Percentiles rank a stretch among this genome's conserved stretches.
Evolutionary conservation across 495 filamentous ascomycete genomes (phyloP).

Genomic region (Aspergillus hancockii): DNA sequence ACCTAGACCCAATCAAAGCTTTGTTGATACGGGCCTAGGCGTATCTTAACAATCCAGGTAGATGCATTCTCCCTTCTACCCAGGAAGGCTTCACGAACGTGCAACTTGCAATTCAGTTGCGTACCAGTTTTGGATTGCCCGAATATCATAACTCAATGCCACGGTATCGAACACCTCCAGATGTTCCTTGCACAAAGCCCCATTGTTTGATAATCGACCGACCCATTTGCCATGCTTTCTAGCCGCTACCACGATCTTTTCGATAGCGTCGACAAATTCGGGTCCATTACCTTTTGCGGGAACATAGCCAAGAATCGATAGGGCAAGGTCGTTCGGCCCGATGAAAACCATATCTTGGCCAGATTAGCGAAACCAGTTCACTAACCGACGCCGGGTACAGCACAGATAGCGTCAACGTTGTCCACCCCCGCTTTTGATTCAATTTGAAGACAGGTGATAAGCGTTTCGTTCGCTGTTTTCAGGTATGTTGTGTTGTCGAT

Average conservation of each 20-base stretch:
- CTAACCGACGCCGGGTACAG: slow-evolving; percentile 25
- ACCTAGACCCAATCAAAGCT: no score
- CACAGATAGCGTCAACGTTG: slow-evolving; percentile 31
- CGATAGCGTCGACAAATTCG: slow-evolving; percentile 33
- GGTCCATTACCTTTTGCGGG: slow-evolving; percentile 31
- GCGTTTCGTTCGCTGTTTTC: slow-evolving; percentile 71
- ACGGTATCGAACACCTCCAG: slow-evolving; percentile 35
- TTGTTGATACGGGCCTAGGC: no score
- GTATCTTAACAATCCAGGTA: no score
- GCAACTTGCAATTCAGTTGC: slow-evolving; percentile 33
- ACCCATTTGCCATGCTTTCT: slow-evolving; percentile 38
- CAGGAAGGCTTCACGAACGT: slow-evolving; percentile 17
- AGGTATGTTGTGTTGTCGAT: slow-evolving; percentile 51
- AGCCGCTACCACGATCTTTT: slow-evolving; percentile 32
- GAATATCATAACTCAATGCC: slow-evolving; percentile 35
- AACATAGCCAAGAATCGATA: slow-evolving; percentile 28
- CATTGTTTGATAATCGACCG: slow-evolving; percentile 33
- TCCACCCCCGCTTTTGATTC: slow-evolving; percentile 75
- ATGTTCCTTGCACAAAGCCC: slow-evolving; percentile 26
- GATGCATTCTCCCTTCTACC: slow-evolving; percentile 5
- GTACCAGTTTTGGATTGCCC: slow-evolving; percentile 42
- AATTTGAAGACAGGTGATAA: slow-evolving; percentile 84
- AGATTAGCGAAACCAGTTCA: slow-evolving; percentile 14
- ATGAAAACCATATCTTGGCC: slow-evolving; percentile 56
- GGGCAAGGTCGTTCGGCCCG: slow-evolving; percentile 59